Conservation (phyloP, 1,139 yeast species). For the Yamadazyma spencermartinsiae region DNA sequence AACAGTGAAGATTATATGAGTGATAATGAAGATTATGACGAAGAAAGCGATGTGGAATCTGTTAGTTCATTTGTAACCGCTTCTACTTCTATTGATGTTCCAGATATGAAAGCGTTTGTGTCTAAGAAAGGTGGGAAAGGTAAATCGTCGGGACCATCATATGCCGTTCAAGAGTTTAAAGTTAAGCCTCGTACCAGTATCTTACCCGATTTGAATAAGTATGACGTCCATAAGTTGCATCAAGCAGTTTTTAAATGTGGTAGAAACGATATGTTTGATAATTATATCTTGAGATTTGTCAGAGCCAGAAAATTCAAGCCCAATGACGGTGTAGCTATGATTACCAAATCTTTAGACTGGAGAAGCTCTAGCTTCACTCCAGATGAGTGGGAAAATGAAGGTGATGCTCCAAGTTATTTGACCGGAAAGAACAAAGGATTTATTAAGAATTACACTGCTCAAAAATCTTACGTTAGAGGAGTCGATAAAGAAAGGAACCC, state of each 20-base stretch:
- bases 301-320: conserved; percentile 46
- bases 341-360: conserved; percentile 41
- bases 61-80: conserved; percentile 43
- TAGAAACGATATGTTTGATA: conserved; percentile 40
- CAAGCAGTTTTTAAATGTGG: conserved; percentile 20
- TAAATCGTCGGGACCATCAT: background rate
- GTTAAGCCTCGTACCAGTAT: conserved; percentile 21
- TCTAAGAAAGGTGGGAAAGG: conserved; percentile 4
- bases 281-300: conserved; percentile 35
- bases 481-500: conserved; percentile 40
- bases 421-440: conserved; percentile 35
- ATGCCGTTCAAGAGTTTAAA: conserved; percentile 11
- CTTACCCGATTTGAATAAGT: conserved; percentile 22
- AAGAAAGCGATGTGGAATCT: conserved; percentile 23
- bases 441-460: conserved; percentile 37
- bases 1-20: conserved; percentile 25
- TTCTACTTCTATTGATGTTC: conserved; percentile 29
- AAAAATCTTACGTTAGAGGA: conserved; percentile 43
- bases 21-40: conserved; percentile 20
- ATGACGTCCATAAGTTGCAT: conserved; percentile 29
- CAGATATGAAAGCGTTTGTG: conserved; percentile 18
- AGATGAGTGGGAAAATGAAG: conserved; percentile 36
- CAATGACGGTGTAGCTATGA: conserved; percentile 35
- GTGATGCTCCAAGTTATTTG: conserved; percentile 40
- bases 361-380: conserved; percentile 27